Percentiles rank a stretch among this genome's conserved stretches.
These are phyloP conservation scores for Diplodia corticola DNA, from an alignment of 2,329 filamentous ascomycete genomes.

Conservation along the genomic window DNA sequence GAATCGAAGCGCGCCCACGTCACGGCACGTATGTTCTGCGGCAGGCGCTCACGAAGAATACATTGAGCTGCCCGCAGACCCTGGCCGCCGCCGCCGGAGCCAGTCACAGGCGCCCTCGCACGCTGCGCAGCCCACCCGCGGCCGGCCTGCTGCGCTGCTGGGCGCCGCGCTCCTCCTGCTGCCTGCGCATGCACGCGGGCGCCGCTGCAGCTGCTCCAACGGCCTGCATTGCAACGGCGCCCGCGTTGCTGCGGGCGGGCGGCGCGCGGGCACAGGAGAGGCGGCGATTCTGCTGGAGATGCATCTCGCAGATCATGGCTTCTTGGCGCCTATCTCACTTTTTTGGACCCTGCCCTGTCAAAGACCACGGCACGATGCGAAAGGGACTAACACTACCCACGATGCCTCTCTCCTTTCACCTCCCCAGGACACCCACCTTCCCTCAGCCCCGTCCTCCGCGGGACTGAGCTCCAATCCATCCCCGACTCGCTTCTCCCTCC, in stretches of 20 bases:
- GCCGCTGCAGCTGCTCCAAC: neutral
- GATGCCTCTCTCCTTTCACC: constrained; percentile 41
- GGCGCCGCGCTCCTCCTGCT: neutral
- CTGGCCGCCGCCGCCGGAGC: neutral
- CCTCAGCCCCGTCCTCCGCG: constrained; percentile 53
- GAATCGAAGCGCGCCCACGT: constrained; percentile 6
- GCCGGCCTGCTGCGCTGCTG: neutral
- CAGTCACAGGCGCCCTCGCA: neutral
- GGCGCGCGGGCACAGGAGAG: constrained; percentile 17
- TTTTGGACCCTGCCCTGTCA: constrained; percentile 24
- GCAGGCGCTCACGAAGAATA: neutral
- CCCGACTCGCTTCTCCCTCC: constrained; percentile 5
- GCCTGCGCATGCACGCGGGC: neutral
- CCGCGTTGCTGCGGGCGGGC: neutral
- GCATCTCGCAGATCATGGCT: constrained; percentile 22
- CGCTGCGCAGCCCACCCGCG: neutral
- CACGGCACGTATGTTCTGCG: constrained; percentile 18
- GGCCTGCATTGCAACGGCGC: neutral
- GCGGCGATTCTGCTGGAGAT: constrained; percentile 21
- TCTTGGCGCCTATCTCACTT: constrained; percentile 23
- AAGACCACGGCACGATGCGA: constrained; percentile 24
- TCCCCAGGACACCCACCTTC: constrained; percentile 45
- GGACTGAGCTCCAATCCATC: constrained; percentile 44
- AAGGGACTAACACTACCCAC: constrained; percentile 28
- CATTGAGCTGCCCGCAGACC: constrained; percentile 1